phyloP scores from a whole-genome alignment of 371 early-diverging fungal species.

The Mortierella sp. region DNA sequence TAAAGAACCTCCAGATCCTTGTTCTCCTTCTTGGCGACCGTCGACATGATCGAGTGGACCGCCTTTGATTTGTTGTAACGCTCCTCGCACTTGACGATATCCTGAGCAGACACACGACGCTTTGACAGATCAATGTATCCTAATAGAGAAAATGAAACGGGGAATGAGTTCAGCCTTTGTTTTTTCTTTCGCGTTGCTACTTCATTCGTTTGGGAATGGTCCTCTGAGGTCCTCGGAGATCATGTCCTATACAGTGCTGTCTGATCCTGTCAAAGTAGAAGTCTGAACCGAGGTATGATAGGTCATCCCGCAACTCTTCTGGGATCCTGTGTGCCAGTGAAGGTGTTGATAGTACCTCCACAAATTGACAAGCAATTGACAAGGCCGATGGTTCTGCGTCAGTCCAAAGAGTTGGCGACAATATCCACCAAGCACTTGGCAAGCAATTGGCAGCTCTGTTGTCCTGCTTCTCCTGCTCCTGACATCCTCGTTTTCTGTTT shows the following conservation, averaged over 20 bases:
- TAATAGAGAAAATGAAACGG: constrained; percentile 21
- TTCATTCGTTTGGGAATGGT: not conserved
- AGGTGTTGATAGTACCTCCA: not conserved
- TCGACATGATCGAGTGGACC: constrained; percentile 85
- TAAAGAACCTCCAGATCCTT: constrained; percentile 89
- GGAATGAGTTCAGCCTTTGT: not conserved
- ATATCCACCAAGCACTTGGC: no score
- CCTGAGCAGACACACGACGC: constrained; percentile 97
- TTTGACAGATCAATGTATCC: constrained; percentile 99
- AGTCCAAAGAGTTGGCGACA: no score
- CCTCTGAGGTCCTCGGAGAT: not conserved
- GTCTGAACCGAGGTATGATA: not conserved
- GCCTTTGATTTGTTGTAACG: constrained; percentile 96
- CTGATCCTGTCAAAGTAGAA: not conserved
- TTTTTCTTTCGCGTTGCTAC: not conserved
- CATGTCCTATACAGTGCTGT: not conserved
- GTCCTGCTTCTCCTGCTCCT: no score
- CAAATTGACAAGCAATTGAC: no score
- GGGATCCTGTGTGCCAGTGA: not conserved
- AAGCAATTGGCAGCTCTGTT: no score
- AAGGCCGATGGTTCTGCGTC: no score
- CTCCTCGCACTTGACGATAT: constrained; percentile 94
- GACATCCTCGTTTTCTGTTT: no score
- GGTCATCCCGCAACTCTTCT: not conserved
- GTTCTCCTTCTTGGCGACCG: constrained; percentile 92